Percentiles rank a stretch among this genome's conserved stretches.
Evolutionary conservation across 2,329 filamentous ascomycete species (phyloP).

Genomic region (Trichoderma pleuroti): DNA sequence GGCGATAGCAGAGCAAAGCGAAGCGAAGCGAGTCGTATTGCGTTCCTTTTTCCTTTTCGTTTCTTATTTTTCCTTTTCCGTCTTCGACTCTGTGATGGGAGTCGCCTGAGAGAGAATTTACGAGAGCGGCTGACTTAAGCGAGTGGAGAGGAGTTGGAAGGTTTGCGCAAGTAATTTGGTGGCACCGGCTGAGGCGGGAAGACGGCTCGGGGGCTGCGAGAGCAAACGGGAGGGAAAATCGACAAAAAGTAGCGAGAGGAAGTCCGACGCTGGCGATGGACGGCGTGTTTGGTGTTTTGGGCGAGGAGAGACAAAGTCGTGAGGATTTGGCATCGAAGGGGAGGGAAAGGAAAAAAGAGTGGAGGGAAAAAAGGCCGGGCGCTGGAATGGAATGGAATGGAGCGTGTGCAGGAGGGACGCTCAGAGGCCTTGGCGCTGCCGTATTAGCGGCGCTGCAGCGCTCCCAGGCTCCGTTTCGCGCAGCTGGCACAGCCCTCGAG

Average conservation of each 20-base stretch:
- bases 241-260: slow-evolving; percentile 12
- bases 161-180: not conserved
- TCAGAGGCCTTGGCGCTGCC: not conserved
- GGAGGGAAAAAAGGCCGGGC: not conserved
- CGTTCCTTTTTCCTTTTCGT: not conserved
- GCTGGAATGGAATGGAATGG: not conserved
- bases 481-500: slow-evolving; percentile 10
- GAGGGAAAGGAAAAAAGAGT: not conserved
- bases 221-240: not conserved
- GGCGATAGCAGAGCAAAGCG: not conserved
- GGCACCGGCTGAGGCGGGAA: not conserved
- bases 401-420: not conserved
- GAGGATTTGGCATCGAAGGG: not conserved
- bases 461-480: slow-evolving; percentile 1
- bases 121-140: not conserved
- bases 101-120: not conserved
- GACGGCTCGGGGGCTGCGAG: not conserved
- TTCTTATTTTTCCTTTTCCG: not conserved
- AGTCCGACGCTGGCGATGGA: slow-evolving; percentile 10
- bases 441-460: slow-evolving; percentile 2
- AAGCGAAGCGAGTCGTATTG: not conserved
- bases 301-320: not conserved
- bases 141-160: not conserved
- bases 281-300: slow-evolving; percentile 11
- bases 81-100: not conserved